These are phyloP conservation scores for Myrica gale DNA, from an alignment of 306 rosid species.

Conservation along the genomic window DNA sequence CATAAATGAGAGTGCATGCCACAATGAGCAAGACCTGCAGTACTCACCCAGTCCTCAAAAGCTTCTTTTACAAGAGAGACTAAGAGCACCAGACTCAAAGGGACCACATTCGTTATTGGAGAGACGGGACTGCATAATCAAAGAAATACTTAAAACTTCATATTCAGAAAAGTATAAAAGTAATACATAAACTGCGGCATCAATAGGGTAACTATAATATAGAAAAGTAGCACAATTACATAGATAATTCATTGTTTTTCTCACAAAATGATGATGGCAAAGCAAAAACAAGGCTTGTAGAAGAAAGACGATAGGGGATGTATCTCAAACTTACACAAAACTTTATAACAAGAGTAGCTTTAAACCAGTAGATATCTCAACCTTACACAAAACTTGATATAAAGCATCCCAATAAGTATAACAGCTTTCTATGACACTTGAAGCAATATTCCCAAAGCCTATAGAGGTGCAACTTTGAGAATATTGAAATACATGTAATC, in stretches of 20 bases:
- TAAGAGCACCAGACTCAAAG: constrained; percentile 81
- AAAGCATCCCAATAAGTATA: constrained; percentile 1
- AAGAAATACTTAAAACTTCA: constrained; percentile 32
- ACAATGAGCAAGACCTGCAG: constrained; percentile 23
- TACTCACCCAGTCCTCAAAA: constrained; percentile 92
- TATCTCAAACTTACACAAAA: neutral
- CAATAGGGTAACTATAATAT: constrained; percentile 8
- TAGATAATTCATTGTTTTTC: constrained; percentile 12
- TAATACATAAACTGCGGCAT: constrained; percentile 11
- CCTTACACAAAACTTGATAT: constrained; percentile 5
- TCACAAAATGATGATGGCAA: neutral
- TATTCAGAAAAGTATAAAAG: neutral
- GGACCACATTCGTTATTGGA: constrained; percentile 87
- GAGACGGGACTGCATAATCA: constrained; percentile 78
- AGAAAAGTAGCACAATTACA: constrained; percentile 13
- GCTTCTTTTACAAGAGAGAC: constrained; percentile 91
- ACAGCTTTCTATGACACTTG: neutral
- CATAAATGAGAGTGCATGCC: constrained; percentile 13
- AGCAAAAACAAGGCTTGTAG: neutral
- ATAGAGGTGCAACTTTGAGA: constrained; percentile 2
- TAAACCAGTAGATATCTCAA: constrained; percentile 6
- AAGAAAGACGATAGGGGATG: neutral
- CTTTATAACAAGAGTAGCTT: no score
- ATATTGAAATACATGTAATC: neutral
- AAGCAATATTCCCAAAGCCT: constrained; percentile 7